Conservation (phyloP, 306 rosid species). For the Senna siamea region DNA sequence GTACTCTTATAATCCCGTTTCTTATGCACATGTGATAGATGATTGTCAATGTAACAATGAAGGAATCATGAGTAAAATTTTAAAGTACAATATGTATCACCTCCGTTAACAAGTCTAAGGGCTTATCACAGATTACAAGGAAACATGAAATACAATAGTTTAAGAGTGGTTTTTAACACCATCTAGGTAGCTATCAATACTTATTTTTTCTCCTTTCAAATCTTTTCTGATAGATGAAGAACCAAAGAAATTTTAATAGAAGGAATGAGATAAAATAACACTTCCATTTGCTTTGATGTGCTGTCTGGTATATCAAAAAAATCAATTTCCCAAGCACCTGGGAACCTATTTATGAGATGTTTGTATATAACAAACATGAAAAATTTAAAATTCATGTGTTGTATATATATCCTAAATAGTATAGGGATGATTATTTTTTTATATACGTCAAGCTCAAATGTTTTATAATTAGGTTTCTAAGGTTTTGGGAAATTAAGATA, state of each 20-base stretch:
- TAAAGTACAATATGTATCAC: background rate
- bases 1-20: slow-evolving; percentile 20
- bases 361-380: too few species aligned
- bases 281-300: background rate
- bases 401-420: too few species aligned
- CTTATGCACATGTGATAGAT: slow-evolving; percentile 29
- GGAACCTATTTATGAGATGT: too few species aligned
- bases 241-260: background rate
- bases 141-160: slow-evolving; percentile 9
- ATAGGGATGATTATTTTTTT: too few species aligned
- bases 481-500: too few species aligned
- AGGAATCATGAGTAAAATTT: background rate
- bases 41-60: slow-evolving; percentile 1
- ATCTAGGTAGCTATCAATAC: background rate
- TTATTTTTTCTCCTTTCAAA: background rate
- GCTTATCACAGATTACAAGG: background rate
- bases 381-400: too few species aligned
- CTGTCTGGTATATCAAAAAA: too few species aligned
- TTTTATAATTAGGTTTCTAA: too few species aligned
- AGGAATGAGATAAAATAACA: background rate
- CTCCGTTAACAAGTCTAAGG: background rate
- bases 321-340: too few species aligned
- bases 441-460: too few species aligned
- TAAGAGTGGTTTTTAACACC: slow-evolving; percentile 6
- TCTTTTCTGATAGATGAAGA: background rate